Base-by-base conservation (phyloP, 192 early-diverging fungal genomes). In the Backusella psychrophila region DNA sequence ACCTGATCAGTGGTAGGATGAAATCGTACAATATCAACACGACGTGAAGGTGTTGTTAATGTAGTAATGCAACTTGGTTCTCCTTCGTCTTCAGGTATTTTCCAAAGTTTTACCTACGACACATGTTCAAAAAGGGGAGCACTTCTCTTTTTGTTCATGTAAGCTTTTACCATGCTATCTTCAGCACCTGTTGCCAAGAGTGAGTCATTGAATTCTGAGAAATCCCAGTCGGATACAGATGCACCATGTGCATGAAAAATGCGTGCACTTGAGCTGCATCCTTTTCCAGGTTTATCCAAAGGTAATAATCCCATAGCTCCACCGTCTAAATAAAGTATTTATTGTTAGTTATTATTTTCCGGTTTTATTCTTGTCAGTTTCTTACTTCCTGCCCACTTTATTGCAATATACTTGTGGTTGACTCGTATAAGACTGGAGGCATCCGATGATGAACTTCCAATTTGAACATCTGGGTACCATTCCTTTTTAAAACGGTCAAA, bases 1-100 rank as follows among this genome's bases (percentile, higher is more conserved):
- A 86, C 86, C 26, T 85, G 84, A 23, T 70, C 76, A 1, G 87
- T 79, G 12, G 84, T 83, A 21, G 88, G 86, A 71, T 89, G 86
- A n/a, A 88, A 86, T 9, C 56, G 63, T 39, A 89, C 77, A 1
- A 80, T 33, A 36, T 86, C 84, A 6, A 86, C 69, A 6, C 80
- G 46, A 26, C 84, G 75, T 63, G 80, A 81, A n/a, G 80, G 78
- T 23, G 75, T 77, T 34, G 80, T 74, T 3, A 78, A n/a, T 15
- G 83, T 80, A 21, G 82, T 75, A 0, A 76, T n/a, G 31, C 69
- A 72, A 15, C 73, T 72, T 21, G 83, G 77, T 1, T 56, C 69
- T 11, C 19, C 52, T 9, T 75, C 71, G 9, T 72, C 44, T 31
- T 69, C 49, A 1, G 81, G 78, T 12, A 87, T 77, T 15, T 70